phyloP scores from a whole-genome alignment of 805 yeast genomes.

The Schwanniomyces occidentalis region DNA sequence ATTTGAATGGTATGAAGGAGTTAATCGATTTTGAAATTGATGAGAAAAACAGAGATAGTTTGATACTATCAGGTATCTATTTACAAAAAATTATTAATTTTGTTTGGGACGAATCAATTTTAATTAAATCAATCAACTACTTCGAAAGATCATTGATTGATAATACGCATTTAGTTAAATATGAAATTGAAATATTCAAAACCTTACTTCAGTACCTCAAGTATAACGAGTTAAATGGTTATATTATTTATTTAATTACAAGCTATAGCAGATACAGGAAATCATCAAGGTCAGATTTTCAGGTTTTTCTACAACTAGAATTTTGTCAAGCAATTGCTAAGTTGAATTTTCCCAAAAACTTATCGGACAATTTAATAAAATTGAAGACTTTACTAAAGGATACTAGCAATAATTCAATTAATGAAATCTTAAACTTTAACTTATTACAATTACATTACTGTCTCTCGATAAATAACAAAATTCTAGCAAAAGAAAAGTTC shows the following conservation, averaged over 20 bases:
- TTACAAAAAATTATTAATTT: slow-evolving; percentile 21
- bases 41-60: slow-evolving; percentile 6
- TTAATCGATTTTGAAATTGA: slow-evolving; percentile 9
- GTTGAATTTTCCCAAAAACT: slow-evolving; percentile 9
- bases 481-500: slow-evolving; percentile 22
- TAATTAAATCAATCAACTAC: slow-evolving; percentile 16
- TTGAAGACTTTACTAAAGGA: slow-evolving; percentile 15
- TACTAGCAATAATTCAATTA: background rate
- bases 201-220: slow-evolving; percentile 21
- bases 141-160: slow-evolving; percentile 15
- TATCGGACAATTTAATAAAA: slow-evolving; percentile 16
- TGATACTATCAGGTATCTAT: slow-evolving; percentile 21
- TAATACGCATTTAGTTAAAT: slow-evolving; percentile 4
- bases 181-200: slow-evolving; percentile 31
- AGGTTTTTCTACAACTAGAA: slow-evolving; percentile 11
- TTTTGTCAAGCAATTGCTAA: slow-evolving; percentile 11
- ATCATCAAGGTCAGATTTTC: background rate
- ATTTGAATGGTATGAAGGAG: slow-evolving; percentile 16
- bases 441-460: slow-evolving; percentile 31
- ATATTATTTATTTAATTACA: slow-evolving; percentile 18
- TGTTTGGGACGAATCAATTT: slow-evolving; percentile 20
- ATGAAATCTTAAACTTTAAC: slow-evolving; percentile 24
- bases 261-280: too few relatives aligned
- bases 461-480: slow-evolving; percentile 16
- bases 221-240: slow-evolving; percentile 27